Evolutionary conservation across 768 basidiomycete genomes (phyloP).

Genomic region (Serendipita vermifera): DNA sequence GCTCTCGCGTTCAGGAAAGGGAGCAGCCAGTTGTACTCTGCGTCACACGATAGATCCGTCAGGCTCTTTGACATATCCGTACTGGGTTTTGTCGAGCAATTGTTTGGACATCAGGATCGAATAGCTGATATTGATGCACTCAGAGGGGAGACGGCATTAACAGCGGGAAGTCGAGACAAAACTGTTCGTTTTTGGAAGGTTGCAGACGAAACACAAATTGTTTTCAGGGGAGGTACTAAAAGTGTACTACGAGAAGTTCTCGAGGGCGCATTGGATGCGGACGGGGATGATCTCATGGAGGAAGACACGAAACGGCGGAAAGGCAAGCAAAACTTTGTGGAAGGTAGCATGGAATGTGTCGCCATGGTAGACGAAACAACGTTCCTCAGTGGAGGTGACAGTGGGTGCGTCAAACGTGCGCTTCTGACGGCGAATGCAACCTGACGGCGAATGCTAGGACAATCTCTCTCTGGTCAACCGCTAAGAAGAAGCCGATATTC

Average conservation of each 20-base stretch:
- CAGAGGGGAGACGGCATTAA: conserved; percentile 71
- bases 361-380: conserved; percentile 92
- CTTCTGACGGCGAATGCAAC: no score
- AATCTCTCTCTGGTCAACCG: conserved; percentile 82
- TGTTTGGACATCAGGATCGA: conserved; percentile 93
- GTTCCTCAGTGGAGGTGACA: conserved; percentile 90
- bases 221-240: conserved; percentile 80
- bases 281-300: conserved; percentile 35
- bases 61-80: conserved; percentile 76
- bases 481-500: conserved; percentile 91
- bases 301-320: conserved; percentile 26
- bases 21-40: conserved; percentile 59
- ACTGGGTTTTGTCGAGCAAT: conserved; percentile 87
- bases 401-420: conserved; percentile 50
- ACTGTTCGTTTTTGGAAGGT: conserved; percentile 95
- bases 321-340: conserved; percentile 45
- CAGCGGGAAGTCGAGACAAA: conserved; percentile 80
- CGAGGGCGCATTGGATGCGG: conserved; percentile 61
- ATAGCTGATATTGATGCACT: conserved; percentile 68
- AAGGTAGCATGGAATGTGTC: conserved; percentile 85
- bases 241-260: conserved; percentile 67
- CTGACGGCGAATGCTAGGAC: no score
- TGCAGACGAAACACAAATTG: conserved; percentile 84
- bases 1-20: conserved; percentile 64
- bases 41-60: conserved; percentile 75